A percentile compares a stretch with the other conserved stretches of the same genome.
Evolutionary conservation across 1,139 yeast species (phyloP).

Genomic region (Scheffersomyces quercinus): DNA sequence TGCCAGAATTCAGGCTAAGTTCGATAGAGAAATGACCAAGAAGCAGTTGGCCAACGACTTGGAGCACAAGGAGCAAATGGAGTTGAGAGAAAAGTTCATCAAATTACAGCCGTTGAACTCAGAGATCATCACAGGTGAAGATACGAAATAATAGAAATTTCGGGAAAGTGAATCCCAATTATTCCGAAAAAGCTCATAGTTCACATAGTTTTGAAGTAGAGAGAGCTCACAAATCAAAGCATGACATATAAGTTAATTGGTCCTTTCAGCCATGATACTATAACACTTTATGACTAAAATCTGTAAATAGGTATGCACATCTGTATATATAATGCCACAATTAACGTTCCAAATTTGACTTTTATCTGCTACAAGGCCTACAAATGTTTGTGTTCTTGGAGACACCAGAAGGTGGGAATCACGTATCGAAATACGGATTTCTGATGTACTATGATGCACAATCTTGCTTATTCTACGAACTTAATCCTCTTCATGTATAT

Average conservation of each 20-base stretch:
- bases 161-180: not conserved
- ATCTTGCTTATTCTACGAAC: constrained; percentile 9
- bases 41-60: constrained; percentile 56
- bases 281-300: too few species aligned
- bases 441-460: constrained; percentile 57
- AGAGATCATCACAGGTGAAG: constrained; percentile 40
- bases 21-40: constrained; percentile 25
- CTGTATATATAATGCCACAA: too few species aligned
- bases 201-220: not conserved
- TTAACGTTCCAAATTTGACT: too few species aligned
- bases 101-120: constrained; percentile 61
- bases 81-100: constrained; percentile 62
- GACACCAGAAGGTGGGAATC: constrained; percentile 44
- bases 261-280: too few species aligned
- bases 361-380: not conserved
- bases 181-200: constrained; percentile 1
- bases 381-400: constrained; percentile 51
- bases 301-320: too few species aligned
- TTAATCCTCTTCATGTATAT: constrained; percentile 6
- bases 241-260: too few species aligned
- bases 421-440: constrained; percentile 12
- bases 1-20: constrained; percentile 53
- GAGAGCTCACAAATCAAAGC: not conserved
- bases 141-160: constrained; percentile 5
- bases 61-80: constrained; percentile 77